Conservation (phyloP, 2,329 filamentous ascomycete genomes). For the Phyllosticta citriasiana region DNA sequence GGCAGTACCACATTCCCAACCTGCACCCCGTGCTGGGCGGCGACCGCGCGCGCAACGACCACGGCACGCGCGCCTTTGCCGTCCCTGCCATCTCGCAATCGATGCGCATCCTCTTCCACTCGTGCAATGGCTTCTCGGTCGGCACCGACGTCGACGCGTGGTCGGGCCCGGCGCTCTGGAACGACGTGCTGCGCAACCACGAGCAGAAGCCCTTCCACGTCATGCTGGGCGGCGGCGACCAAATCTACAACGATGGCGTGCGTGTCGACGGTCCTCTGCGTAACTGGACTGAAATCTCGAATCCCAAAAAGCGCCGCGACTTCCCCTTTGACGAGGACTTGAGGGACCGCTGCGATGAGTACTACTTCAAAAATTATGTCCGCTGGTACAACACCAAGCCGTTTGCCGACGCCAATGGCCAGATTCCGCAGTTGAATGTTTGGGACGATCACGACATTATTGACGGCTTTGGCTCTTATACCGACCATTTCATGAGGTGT, state of each 20-base stretch:
- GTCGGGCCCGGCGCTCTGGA: conserved; percentile 53
- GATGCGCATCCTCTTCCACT: conserved; percentile 61
- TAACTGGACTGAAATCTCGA: conserved; percentile 50
- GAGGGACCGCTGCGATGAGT: conserved; percentile 49
- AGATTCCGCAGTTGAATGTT: conserved; percentile 55
- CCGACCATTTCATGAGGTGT: conserved; percentile 57
- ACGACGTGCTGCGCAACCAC: conserved; percentile 53
- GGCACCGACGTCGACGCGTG: conserved; percentile 54
- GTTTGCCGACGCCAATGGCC: conserved; percentile 50
- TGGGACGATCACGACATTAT: conserved; percentile 61
- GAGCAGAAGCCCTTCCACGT: conserved; percentile 51
- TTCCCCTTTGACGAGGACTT: conserved; percentile 57
- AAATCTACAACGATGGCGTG: conserved; percentile 70
- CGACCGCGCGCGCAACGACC: conserved; percentile 18
- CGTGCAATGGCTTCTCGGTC: conserved; percentile 59
- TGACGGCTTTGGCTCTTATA: conserved; percentile 57
- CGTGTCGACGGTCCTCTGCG: conserved; percentile 73
- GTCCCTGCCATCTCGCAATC: conserved; percentile 52
- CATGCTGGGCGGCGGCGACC: conserved; percentile 85
- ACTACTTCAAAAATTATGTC: conserved; percentile 53
- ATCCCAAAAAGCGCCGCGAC: conserved; percentile 49
- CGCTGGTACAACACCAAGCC: conserved; percentile 60
- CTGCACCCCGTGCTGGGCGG: conserved; percentile 49
- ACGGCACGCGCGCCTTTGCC: conserved; percentile 39
- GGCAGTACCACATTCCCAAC: conserved; percentile 65